phyloP scores from a whole-genome alignment of 768 basidiomycete genomes.

The Galerina sulciceps region DNA sequence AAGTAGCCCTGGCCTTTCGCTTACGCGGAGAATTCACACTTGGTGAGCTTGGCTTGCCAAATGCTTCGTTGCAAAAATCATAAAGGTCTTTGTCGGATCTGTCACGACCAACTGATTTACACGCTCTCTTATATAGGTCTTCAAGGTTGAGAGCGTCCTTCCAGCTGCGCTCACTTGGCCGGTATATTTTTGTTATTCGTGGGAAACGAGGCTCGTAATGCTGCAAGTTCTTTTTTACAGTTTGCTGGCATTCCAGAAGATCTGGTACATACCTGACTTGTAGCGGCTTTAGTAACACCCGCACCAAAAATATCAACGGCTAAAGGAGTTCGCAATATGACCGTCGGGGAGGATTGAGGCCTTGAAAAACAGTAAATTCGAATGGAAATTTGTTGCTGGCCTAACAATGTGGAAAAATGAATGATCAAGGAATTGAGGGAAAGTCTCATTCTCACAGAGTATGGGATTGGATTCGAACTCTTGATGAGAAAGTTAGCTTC shows the following conservation, averaged over 20 bases:
- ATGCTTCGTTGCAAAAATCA: slow-evolving; percentile 42
- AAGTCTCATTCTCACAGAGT: slow-evolving; percentile 9
- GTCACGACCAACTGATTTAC: slow-evolving; percentile 57
- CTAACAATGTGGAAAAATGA: slow-evolving; percentile 7
- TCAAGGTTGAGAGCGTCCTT: slow-evolving; percentile 52
- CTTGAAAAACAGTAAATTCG: slow-evolving; percentile 52
- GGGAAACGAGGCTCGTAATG: slow-evolving; percentile 88
- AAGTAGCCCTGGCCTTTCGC: slow-evolving; percentile 39
- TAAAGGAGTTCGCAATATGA: slow-evolving; percentile 64
- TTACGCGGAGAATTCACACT: slow-evolving; percentile 40
- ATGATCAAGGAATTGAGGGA: too few species aligned
- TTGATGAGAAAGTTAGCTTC: slow-evolving; percentile 71
- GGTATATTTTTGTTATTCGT: slow-evolving; percentile 71
- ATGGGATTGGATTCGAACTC: slow-evolving; percentile 36
- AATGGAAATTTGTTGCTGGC: slow-evolving; percentile 47
- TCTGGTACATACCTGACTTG: slow-evolving; percentile 50
- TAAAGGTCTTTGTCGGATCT: slow-evolving; percentile 50
- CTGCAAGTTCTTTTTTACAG: slow-evolving; percentile 36
- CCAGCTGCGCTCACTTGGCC: slow-evolving; percentile 68
- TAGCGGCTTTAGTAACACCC: slow-evolving; percentile 75
- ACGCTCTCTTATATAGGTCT: slow-evolving; percentile 58
- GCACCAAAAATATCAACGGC: slow-evolving; percentile 80
- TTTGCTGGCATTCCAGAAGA: neutral
- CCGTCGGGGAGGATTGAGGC: slow-evolving; percentile 53
- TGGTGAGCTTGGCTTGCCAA: slow-evolving; percentile 42